Evolutionary conservation across 495 filamentous ascomycete species (phyloP).

Genomic region (Trichoderma orchidacearum): DNA sequence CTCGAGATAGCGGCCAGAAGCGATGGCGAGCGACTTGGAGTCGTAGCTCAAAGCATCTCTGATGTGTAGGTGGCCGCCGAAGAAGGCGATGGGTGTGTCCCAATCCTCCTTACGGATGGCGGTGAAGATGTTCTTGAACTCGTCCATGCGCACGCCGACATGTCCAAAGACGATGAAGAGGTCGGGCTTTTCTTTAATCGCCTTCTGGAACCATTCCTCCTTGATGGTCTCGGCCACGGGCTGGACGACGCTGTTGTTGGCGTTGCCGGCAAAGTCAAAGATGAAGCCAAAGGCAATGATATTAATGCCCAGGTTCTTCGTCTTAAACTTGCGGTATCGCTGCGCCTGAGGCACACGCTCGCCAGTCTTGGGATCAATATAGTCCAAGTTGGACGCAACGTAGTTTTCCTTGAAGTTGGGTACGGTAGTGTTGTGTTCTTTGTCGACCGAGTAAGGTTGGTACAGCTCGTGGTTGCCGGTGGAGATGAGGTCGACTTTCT

Average conservation of each 20-base stretch:
- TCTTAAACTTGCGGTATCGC: conserved; percentile 76
- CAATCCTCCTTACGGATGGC: conserved; percentile 66
- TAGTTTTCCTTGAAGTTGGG: conserved; percentile 67
- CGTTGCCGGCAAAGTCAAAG: conserved; percentile 82
- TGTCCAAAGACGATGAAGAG: conserved; percentile 82
- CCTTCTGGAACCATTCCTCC: conserved; percentile 79
- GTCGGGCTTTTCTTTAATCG: conserved; percentile 74
- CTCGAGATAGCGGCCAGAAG: conserved; percentile 93
- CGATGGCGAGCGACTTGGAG: conserved; percentile 63
- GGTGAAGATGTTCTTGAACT: conserved; percentile 63
- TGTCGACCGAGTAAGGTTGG: conserved; percentile 55
- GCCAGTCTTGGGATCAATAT: conserved; percentile 55
- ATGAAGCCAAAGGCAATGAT: conserved; percentile 86
- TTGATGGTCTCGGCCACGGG: conserved; percentile 65
- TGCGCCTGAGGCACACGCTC: conserved; percentile 64
- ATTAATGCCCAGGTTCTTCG: conserved; percentile 70
- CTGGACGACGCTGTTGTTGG: conserved; percentile 77
- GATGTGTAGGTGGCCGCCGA: conserved; percentile 85
- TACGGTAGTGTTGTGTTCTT: conserved; percentile 65
- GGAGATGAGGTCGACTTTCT: conserved; percentile 72
- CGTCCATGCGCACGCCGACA: conserved; percentile 64
- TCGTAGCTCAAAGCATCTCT: conserved; percentile 78
- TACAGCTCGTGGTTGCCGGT: conserved; percentile 96
- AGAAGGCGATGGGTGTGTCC: conserved; percentile 81
- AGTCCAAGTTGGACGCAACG: conserved; percentile 85